Evolutionary conservation across 345 rosid species (phyloP).

Genomic region (Syzygium oleosum): DNA sequence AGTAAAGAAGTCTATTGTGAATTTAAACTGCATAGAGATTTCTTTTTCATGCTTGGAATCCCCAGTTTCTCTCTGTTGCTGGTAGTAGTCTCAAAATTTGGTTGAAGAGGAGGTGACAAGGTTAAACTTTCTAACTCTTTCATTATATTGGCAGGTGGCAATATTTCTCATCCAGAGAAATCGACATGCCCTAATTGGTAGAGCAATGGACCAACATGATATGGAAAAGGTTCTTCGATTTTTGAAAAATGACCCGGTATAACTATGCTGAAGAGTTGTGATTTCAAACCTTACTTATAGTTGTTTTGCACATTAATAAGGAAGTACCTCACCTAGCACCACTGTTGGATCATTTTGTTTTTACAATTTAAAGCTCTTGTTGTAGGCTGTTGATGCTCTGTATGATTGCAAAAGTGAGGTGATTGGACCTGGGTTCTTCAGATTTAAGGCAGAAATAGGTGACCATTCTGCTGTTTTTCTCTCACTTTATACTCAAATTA

Average conservation of each 20-base stretch:
- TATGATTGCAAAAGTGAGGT: conserved; percentile 99
- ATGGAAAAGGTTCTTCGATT: conserved; percentile 85
- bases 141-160: conserved; percentile 50
- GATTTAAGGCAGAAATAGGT: conserved; percentile 99
- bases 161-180: conserved; percentile 97
- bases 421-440: conserved; percentile 96
- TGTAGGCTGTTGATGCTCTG: conserved; percentile 86
- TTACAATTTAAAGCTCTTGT: neutral
- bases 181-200: conserved; percentile 93
- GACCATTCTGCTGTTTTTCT: conserved; percentile 11
- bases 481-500: neutral
- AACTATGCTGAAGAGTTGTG: conserved; percentile 1
- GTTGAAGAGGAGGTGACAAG: neutral
- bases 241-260: conserved; percentile 83
- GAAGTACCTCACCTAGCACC: neutral
- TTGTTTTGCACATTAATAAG: neutral
- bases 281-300: neutral
- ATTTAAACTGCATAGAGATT: neutral
- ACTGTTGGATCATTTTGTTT: neutral
- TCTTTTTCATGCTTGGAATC: neutral
- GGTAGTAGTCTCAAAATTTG: neutral
- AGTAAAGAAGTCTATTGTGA: neutral
- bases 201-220: conserved; percentile 96
- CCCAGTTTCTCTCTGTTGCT: neutral
- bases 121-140: neutral